Base-by-base conservation (phyloP, 2,329 filamentous ascomycete species). In the Monilinia fructigena region DNA sequence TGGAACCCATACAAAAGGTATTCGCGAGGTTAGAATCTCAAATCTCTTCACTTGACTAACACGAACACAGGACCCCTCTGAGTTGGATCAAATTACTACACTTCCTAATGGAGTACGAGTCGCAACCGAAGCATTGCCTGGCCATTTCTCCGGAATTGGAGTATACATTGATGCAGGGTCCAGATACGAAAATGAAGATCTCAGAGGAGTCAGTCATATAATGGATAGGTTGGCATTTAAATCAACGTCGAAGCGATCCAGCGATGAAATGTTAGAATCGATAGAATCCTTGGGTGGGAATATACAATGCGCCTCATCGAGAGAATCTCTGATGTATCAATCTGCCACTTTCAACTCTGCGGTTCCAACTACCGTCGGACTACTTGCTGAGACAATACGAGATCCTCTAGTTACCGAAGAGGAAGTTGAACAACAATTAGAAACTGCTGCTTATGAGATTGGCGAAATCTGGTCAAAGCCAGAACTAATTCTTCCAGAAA, bases 291-390 rank as follows among this genome's bases (percentile, higher is more conserved):
- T 99, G 3, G 95, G 95, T 47, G 95, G 95, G 42, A 97, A 97
- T 77, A 94, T 99, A 68, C 93, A 98, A 80, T 99, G 95, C 80
- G 93, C 94, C 14, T 97, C 93, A 1, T 96, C 93, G 2, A 85
- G 95, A 71, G 95, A 99, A 79, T 92, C 92, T 66, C 86, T 99
- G 80, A 99, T 99, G 95, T 99, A 99, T 82, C 95, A 99, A 79
- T 92, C 93, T 1, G 95, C 95, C 35, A 97, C 93, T 40, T 99
- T 99, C 85, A 99, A 99, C 81, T 89, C 89, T 35, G 89, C 92
- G 23, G 93, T 99, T 11, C 89, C 91, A 8, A 87, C 87, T 11
- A 92, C 94, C 16, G 86, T 96, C 31, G 92, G 84, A 40, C 80
- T 99, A 23, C 85, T 99, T 52, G 94, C 95, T 67, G 95, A 99